Percentiles rank a stretch among this genome's conserved stretches.
Evolutionary conservation across 768 basidiomycete genomes (phyloP).

Genomic region (Podaxis sp.): DNA sequence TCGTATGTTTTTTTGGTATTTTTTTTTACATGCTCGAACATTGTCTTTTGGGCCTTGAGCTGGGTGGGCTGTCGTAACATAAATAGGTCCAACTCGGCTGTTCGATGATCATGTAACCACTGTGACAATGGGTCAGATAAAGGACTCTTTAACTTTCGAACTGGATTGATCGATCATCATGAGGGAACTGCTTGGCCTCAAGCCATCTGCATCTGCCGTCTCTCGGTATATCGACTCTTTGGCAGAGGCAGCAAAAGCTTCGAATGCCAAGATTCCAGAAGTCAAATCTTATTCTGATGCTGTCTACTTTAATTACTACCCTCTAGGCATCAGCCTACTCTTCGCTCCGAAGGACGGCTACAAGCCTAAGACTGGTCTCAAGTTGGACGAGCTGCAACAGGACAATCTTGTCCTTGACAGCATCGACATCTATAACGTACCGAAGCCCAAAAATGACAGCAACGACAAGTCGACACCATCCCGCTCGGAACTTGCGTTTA

Average conservation of each 20-base stretch:
- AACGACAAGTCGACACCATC: conserved; percentile 34
- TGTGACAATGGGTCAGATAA: background rate
- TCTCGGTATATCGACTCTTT: conserved; percentile 42
- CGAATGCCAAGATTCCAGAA: conserved; percentile 40
- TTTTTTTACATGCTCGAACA: too few relatives aligned
- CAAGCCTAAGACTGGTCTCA: conserved; percentile 48
- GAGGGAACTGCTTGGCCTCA: conserved; percentile 47
- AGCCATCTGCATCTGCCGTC: conserved; percentile 48
- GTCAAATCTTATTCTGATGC: conserved; percentile 80
- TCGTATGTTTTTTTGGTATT: too few relatives aligned
- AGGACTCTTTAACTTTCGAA: background rate
- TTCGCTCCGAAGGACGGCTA: conserved; percentile 69
- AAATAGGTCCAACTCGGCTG: too few relatives aligned
- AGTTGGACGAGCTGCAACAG: conserved; percentile 36
- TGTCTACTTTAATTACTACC: conserved; percentile 83
- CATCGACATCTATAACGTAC: conserved; percentile 81
- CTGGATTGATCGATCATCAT: background rate
- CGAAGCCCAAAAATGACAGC: conserved; percentile 27
- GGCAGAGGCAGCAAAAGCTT: conserved; percentile 23
- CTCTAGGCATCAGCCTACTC: conserved; percentile 79
- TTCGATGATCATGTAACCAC: background rate
- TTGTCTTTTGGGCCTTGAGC: too few relatives aligned
- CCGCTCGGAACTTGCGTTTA: conserved; percentile 53
- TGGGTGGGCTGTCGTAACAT: too few relatives aligned
- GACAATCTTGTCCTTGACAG: conserved; percentile 60